Conservation (phyloP, 2,329 filamentous ascomycete genomes). For the Trichoderma citrinoviride region DNA sequence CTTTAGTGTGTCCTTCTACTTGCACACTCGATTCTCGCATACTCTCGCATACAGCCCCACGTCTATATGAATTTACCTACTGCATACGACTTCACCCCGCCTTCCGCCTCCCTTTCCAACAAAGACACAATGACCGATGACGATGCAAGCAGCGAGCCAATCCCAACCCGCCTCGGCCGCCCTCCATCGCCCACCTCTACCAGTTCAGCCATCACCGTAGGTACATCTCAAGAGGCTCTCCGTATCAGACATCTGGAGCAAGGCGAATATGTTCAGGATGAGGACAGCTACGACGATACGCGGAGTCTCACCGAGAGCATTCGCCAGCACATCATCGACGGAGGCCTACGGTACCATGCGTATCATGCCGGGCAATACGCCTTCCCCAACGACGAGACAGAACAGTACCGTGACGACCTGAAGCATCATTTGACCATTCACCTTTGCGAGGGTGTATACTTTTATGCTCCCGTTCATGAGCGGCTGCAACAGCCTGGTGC, state of each 20-base stretch:
- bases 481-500: constrained; percentile 39
- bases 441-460: constrained; percentile 41
- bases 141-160: constrained; percentile 10
- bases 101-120: neutral
- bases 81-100: neutral
- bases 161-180: neutral
- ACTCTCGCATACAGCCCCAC: neutral
- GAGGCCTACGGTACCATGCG: constrained; percentile 41
- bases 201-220: constrained; percentile 33
- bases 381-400: constrained; percentile 45
- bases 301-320: constrained; percentile 44
- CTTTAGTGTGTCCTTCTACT: too few relatives aligned
- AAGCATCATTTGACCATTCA: constrained; percentile 42
- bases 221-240: constrained; percentile 31
- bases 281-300: constrained; percentile 35
- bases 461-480: constrained; percentile 45
- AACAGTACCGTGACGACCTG: constrained; percentile 43
- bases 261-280: constrained; percentile 30
- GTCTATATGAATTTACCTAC: neutral
- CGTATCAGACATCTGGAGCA: constrained; percentile 36
- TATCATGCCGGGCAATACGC: constrained; percentile 43
- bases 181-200: constrained; percentile 33
- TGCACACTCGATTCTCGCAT: too few relatives aligned
- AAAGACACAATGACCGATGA: constrained; percentile 11
- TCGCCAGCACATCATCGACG: constrained; percentile 43